Conservation (phyloP, 805 yeast species). For the Schizosaccharomyces osmophilus region DNA sequence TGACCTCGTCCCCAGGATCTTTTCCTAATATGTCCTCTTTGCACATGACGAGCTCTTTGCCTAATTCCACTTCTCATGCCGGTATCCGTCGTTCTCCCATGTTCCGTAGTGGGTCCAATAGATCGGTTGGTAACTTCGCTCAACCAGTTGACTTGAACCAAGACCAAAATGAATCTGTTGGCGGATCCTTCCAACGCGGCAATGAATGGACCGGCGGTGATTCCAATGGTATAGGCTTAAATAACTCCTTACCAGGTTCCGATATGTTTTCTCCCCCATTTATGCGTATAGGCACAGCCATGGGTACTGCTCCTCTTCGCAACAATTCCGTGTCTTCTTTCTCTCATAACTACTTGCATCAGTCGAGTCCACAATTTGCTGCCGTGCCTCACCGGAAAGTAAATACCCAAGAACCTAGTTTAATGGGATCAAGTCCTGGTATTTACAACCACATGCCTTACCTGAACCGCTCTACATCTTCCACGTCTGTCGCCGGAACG, state of each 20-base stretch:
- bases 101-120: not conserved
- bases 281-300: not conserved
- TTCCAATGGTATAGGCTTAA: not conserved
- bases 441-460: not conserved
- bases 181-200: not conserved
- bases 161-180: not conserved
- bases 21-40: not conserved
- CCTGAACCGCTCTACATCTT: not conserved
- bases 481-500: not conserved
- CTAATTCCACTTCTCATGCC: not conserved
- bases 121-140: not conserved
- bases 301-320: slow-evolving; percentile 1
- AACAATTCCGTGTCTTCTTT: not conserved
- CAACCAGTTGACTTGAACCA: not conserved
- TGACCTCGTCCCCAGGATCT: not conserved
- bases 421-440: not conserved
- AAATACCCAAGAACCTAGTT: not conserved
- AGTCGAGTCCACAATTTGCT: not conserved
- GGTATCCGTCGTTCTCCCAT: not conserved
- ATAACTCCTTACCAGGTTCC: not conserved
- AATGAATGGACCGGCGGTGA: not conserved
- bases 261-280: not conserved
- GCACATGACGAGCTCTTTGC: not conserved
- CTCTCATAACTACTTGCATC: not conserved
- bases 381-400: not conserved